Evolutionary conservation across 805 yeast species (phyloP), one percentile per base, ranked within the genome.

Genomic region (Candida ovalis): DNA sequence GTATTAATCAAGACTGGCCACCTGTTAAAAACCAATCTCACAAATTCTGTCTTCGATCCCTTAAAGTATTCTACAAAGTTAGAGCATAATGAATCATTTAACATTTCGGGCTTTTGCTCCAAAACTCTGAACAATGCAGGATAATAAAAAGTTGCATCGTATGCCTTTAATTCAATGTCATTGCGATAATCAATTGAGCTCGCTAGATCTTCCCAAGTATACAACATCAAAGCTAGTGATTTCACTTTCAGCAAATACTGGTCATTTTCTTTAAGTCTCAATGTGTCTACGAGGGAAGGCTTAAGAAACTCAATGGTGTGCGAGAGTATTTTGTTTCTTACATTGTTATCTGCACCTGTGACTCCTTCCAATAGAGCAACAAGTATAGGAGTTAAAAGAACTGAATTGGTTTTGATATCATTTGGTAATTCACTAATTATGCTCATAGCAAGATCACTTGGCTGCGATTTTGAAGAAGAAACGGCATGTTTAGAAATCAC

Each of bases 1-100:
- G 5, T 49, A 42, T 54, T 78, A 69, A 37, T 74, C 46, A 84
- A 49, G 0, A 82, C 75, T 36, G 74, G 57, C 89, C 89, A 85
- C 56, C 88, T 76, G 9, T 57, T 52, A 44, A 82, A 71, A 0
- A 72, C 45, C 13, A 58, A 46, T 32, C 49, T 25, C 8, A 68
- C 46, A 43, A 62, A 50, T 1, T 46, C 45, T 1, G 21, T 5
- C 1, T 46, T 18, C 2, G 60, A 41, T 6, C 43, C 51, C 17
- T 50, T 43, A 13, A 66, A 55, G 30, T 22, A 64, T 5, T 49
- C 44, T n/a, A 70, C 42, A 43, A 72, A 69, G 1, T 49, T 45
- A 1, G 43, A 33, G 3, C 53, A 32, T 10, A 70, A 35, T 2
- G 44, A 38, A 3, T 43, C 27, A 7, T 42, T 32, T 0, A 49